Evolutionary conservation across 2,329 filamentous ascomycete genomes (phyloP).

Genomic region (Gliomastix tumulicola): DNA sequence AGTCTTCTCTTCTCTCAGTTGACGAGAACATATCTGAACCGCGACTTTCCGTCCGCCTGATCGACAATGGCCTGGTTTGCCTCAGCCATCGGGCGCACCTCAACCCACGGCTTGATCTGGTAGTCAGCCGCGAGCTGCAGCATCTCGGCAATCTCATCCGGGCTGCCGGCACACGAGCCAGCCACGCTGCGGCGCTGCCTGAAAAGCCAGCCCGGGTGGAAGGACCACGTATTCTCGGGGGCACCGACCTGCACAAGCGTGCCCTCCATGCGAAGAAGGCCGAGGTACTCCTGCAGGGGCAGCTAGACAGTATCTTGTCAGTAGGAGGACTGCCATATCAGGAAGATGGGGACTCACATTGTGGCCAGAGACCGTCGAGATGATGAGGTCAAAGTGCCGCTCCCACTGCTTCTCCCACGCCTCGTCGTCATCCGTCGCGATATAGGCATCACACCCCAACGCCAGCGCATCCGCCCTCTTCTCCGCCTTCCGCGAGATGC

Average conservation of each 20-base stretch:
- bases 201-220: too few relatives aligned
- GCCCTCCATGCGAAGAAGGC: constrained; percentile 10
- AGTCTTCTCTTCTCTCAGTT: too few relatives aligned
- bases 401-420: constrained; percentile 44
- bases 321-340: too few relatives aligned
- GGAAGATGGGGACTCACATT: too few relatives aligned
- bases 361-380: constrained; percentile 60
- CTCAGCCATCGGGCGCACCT: constrained; percentile 41
- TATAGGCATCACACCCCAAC: constrained; percentile 49
- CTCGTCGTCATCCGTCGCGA: constrained; percentile 44
- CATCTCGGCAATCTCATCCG: constrained; percentile 46
- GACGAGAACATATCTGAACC: constrained; percentile 32
- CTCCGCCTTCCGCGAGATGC: constrained; percentile 45
- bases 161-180: constrained; percentile 32
- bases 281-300: constrained; percentile 4
- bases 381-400: constrained; percentile 62
- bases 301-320: too few relatives aligned
- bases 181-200: too few relatives aligned
- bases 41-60: constrained; percentile 42
- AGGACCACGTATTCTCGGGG: too few relatives aligned
- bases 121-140: constrained; percentile 45
- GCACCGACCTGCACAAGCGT: constrained; percentile 15
- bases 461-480: constrained; percentile 48
- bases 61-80: constrained; percentile 45
- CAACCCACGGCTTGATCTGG: constrained; percentile 45